Percentiles rank a stretch among this genome's conserved stretches.
These are phyloP conservation scores for Quercus lobata DNA, from an alignment of 331 rosid genomes.

Conservation along the genomic window DNA sequence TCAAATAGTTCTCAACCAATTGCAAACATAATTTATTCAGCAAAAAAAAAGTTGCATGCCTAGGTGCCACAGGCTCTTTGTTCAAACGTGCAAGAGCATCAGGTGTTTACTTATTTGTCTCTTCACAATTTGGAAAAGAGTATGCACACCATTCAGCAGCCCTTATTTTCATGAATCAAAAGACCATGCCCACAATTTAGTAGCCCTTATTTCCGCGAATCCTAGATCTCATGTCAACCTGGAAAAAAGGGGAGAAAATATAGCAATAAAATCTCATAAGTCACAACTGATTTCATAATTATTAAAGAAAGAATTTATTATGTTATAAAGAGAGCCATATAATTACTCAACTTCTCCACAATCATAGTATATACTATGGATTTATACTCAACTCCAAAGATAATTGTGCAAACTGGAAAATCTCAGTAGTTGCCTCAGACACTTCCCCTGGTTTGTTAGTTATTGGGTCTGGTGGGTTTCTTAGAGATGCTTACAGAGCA, in stretches of 20 bases:
- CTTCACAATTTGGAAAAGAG: constrained; percentile 4
- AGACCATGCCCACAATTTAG: constrained; percentile 26
- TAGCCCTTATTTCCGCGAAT: constrained; percentile 94
- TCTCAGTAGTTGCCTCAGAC: too few relatives aligned
- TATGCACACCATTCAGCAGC: constrained; percentile 42
- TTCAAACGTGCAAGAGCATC: background rate
- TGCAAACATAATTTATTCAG: background rate
- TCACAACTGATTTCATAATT: background rate
- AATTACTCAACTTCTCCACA: background rate
- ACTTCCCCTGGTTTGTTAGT: too few relatives aligned
- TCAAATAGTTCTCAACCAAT: background rate
- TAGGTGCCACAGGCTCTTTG: background rate
- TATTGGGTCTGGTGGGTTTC: too few relatives aligned
- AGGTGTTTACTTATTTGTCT: background rate
- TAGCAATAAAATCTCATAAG: background rate
- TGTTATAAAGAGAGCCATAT: background rate
- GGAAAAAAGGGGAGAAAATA: constrained; percentile 7
- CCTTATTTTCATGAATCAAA: constrained; percentile 75
- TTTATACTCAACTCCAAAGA: background rate
- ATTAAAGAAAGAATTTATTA: background rate
- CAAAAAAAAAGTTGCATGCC: background rate
- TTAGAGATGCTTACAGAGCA: too few relatives aligned
- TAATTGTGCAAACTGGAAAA: too few relatives aligned
- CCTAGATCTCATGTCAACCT: constrained; percentile 90
- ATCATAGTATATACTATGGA: background rate